Conservation (phyloP, 2,329 filamentous ascomycete species). For the Clarireedia hainanense region DNA sequence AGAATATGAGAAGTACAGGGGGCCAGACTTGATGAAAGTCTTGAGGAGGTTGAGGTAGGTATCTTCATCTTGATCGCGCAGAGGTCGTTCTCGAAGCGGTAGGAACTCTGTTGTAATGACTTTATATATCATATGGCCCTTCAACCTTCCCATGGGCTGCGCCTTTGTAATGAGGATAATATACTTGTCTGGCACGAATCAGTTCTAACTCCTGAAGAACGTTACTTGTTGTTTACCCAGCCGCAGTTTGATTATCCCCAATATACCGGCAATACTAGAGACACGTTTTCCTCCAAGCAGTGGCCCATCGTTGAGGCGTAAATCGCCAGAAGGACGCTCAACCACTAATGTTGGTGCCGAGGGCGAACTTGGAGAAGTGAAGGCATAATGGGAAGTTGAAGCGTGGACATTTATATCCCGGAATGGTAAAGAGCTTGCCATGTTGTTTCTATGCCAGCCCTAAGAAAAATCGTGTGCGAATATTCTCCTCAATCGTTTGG, state of each 20-base stretch:
- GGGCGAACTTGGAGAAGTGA: conserved; percentile 90
- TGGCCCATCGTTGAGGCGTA: conserved; percentile 75
- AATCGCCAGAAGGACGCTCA: conserved; percentile 85
- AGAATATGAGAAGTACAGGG: conserved; percentile 98
- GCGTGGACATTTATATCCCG: conserved; percentile 96
- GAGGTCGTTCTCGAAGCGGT: conserved; percentile 82
- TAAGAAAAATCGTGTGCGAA: neutral
- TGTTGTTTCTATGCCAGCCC: conserved; percentile 24
- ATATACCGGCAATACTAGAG: conserved; percentile 88
- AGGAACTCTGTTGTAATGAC: conserved; percentile 86
- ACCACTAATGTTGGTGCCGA: conserved; percentile 81
- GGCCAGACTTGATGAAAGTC: conserved; percentile 69
- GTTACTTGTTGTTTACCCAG: conserved; percentile 54
- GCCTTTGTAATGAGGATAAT: conserved; percentile 94
- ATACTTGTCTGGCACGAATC: conserved; percentile 65
- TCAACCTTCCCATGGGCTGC: conserved; percentile 80
- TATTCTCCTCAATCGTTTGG: neutral
- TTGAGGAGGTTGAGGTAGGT: conserved; percentile 79
- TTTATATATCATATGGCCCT: conserved; percentile 95
- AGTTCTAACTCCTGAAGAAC: conserved; percentile 4
- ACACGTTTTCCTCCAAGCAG: conserved; percentile 73
- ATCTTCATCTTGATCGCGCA: conserved; percentile 92
- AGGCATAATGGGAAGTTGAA: conserved; percentile 86
- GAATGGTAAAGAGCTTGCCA: conserved; percentile 59
- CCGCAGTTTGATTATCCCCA: conserved; percentile 88